Conservation (phyloP, 2,329 filamentous ascomycete species). For the Teratosphaeria viscida region DNA sequence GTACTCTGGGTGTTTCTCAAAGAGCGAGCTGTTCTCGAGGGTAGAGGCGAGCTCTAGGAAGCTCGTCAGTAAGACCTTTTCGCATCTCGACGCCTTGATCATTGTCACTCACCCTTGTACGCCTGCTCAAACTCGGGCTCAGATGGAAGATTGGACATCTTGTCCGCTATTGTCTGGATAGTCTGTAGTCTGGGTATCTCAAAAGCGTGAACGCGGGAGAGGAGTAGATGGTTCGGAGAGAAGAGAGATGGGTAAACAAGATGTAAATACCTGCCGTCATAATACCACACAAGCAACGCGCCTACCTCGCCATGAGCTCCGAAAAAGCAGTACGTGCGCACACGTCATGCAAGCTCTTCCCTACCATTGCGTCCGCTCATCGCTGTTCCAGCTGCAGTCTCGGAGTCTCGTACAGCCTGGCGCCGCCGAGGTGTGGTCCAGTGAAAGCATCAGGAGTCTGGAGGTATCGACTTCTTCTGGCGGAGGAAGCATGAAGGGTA, state of each 20-base stretch:
- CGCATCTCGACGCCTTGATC: background rate
- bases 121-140: slow-evolving; percentile 99
- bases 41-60: slow-evolving; percentile 77
- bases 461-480: background rate
- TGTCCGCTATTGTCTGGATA: background rate
- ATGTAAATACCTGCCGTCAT: background rate
- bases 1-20: slow-evolving; percentile 91
- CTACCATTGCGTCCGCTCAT: background rate
- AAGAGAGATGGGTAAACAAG: background rate
- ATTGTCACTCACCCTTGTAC: slow-evolving; percentile 65
- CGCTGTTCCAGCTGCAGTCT: background rate
- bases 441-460: background rate
- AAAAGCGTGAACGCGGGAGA: background rate
- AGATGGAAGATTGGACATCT: slow-evolving; percentile 59
- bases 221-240: background rate
- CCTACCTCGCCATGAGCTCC: background rate
- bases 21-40: slow-evolving; percentile 86
- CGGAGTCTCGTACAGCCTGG: background rate
- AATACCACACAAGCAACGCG: background rate
- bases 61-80: background rate
- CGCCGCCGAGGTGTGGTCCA: background rate
- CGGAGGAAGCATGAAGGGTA: background rate
- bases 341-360: background rate
- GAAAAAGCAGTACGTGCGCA: background rate
- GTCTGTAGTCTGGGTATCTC: background rate